phyloP scores from a whole-genome alignment of 805 yeast species.

The Ogataea nonfermentans region DNA sequence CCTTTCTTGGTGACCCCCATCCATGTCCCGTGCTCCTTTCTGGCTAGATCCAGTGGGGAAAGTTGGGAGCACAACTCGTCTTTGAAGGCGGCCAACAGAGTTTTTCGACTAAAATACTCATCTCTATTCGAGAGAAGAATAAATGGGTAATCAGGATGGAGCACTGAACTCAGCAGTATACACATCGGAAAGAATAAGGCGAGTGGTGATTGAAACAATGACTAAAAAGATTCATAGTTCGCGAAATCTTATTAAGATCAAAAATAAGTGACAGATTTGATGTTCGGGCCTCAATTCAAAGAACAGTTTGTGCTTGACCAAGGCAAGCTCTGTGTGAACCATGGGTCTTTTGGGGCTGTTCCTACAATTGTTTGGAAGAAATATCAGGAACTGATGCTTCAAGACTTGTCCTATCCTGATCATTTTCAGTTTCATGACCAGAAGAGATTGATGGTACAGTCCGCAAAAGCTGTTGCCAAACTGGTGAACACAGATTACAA shows the following conservation, averaged over 20 bases:
- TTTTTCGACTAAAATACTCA: conserved; percentile 74
- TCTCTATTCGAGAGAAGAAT: conserved; percentile 83
- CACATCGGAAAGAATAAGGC: conserved; percentile 54
- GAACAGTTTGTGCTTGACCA: conserved; percentile 44
- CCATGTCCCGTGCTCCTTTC: conserved; percentile 88
- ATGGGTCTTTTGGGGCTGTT: conserved; percentile 62
- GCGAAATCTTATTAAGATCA: conserved; percentile 1
- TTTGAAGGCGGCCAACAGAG: conserved; percentile 51
- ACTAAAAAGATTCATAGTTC: not conserved
- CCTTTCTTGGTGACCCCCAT: conserved; percentile 62
- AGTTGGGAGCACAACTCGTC: conserved; percentile 36
- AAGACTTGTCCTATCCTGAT: conserved; percentile 47
- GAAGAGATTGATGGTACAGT: conserved; percentile 30
- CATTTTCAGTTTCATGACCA: conserved; percentile 35
- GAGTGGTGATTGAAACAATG: too few relatives aligned
- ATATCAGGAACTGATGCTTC: conserved; percentile 30
- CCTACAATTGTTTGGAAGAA: conserved; percentile 48
- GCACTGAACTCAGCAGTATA: conserved; percentile 64
- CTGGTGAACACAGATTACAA: conserved; percentile 47
- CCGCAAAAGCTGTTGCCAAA: conserved; percentile 39
- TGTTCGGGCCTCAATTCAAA: conserved; percentile 51
- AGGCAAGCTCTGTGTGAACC: conserved; percentile 49
- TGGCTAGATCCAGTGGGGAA: conserved; percentile 72
- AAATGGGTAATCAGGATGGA: conserved; percentile 72
- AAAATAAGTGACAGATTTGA: not conserved